Evolutionary conservation across 306 rosid genomes (phyloP).

Genomic region (Crataegus laevigata): DNA sequence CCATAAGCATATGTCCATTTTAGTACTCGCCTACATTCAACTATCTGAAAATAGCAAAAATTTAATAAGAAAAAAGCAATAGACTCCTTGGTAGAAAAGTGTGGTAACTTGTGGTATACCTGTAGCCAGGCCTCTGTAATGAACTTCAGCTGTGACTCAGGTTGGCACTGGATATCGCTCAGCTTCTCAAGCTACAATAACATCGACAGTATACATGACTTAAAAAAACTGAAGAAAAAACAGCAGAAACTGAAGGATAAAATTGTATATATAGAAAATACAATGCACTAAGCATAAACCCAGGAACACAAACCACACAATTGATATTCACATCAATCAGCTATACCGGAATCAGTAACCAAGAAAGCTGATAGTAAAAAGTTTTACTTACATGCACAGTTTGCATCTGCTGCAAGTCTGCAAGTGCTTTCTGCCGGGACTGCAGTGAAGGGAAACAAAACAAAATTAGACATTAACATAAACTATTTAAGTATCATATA

Average conservation of each 20-base stretch:
- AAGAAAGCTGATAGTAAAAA: background rate
- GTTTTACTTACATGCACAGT: conserved; percentile 57
- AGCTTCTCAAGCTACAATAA: conserved; percentile 75
- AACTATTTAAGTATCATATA: background rate
- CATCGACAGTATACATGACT: background rate
- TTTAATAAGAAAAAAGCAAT: conserved; percentile 2
- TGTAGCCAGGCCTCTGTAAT: conserved; percentile 96
- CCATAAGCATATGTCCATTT: conserved; percentile 98
- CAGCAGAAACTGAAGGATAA: background rate
- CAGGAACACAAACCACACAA: background rate
- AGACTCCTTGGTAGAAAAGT: conserved; percentile 4
- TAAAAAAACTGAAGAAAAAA: background rate
- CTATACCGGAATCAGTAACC: background rate
- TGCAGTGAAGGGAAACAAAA: conserved; percentile 21
- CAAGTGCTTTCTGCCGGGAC: conserved; percentile 95
- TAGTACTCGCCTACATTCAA: conserved; percentile 89
- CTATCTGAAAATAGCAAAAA: conserved; percentile 54
- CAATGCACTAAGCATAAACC: background rate
- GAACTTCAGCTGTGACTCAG: conserved; percentile 95
- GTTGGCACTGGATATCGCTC: conserved; percentile 84
- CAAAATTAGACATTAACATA: conserved; percentile 11
- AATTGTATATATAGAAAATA: background rate
- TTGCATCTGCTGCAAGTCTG: conserved; percentile 89
- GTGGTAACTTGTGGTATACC: conserved; percentile 30
- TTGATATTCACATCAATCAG: background rate